These are phyloP conservation scores for Lactarius quietus DNA, from an alignment of 768 basidiomycete genomes.

Conservation along the genomic window DNA sequence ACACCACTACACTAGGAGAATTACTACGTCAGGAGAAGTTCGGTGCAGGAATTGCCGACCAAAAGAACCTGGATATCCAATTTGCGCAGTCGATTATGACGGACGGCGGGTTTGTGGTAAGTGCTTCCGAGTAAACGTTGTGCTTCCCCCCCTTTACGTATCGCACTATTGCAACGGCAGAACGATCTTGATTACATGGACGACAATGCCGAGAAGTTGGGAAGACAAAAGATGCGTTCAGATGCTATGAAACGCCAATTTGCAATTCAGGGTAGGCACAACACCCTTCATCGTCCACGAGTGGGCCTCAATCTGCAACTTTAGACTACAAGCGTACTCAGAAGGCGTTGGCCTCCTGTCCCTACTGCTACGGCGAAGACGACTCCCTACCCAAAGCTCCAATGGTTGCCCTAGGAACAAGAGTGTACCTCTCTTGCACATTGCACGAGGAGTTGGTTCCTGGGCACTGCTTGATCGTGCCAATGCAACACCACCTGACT, in stretches of 20 bases:
- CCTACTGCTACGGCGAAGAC: slow-evolving; percentile 90
- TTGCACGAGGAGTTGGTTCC: slow-evolving; percentile 80
- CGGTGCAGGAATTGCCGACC: slow-evolving; percentile 82
- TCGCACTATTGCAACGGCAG: slow-evolving; percentile 35
- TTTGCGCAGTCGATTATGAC: slow-evolving; percentile 85
- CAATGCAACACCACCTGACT: slow-evolving; percentile 88
- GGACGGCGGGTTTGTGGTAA: slow-evolving; percentile 83
- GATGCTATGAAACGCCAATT: slow-evolving; percentile 97
- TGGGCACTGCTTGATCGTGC: slow-evolving; percentile 94
- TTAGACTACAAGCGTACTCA: slow-evolving; percentile 94
- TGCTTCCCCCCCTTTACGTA: not conserved
- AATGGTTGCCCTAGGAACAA: slow-evolving; percentile 85
- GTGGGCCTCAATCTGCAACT: slow-evolving; percentile 8
- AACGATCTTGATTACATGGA: slow-evolving; percentile 93
- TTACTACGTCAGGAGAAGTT: slow-evolving; percentile 92
- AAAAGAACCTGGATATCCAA: slow-evolving; percentile 88
- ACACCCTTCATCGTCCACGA: not conserved
- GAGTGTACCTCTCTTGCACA: slow-evolving; percentile 89
- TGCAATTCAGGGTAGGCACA: slow-evolving; percentile 78
- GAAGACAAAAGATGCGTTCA: slow-evolving; percentile 90
- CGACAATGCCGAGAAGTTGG: slow-evolving; percentile 91
- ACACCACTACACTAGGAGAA: slow-evolving; percentile 80
- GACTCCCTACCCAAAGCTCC: slow-evolving; percentile 86
- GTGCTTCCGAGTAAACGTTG: slow-evolving; percentile 21
- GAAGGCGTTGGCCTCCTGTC: slow-evolving; percentile 79